Evolutionary conservation across 768 basidiomycete genomes (phyloP).

Genomic region (Leucocoprinus sp.): DNA sequence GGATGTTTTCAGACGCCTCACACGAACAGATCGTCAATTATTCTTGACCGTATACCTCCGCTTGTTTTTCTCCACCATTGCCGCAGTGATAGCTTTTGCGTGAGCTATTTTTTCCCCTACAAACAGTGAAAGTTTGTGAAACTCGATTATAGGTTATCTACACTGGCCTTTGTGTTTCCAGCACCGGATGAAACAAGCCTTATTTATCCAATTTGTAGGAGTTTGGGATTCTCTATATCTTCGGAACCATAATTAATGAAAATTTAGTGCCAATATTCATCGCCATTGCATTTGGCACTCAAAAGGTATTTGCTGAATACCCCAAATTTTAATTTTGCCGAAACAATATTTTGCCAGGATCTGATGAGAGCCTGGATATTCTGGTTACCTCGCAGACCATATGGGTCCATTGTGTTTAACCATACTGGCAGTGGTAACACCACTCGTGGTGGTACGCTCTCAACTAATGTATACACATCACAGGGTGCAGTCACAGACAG

Average conservation of each 20-base stretch:
- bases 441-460: too few relatives aligned
- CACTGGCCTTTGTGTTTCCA: not conserved
- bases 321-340: not conserved
- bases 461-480: not conserved
- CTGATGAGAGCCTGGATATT: conserved; percentile 6
- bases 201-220: conserved; percentile 4
- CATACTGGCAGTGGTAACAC: not conserved
- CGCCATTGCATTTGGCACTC: conserved; percentile 8
- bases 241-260: not conserved
- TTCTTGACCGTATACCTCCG: conserved; percentile 5
- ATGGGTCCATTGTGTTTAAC: not conserved
- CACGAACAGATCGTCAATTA: not conserved
- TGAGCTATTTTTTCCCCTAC: not conserved
- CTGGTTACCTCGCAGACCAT: conserved; percentile 2
- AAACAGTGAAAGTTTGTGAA: not conserved
- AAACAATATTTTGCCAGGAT: not conserved
- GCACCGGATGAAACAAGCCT: not conserved
- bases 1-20: not conserved
- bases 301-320: conserved; percentile 1
- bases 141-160: not conserved
- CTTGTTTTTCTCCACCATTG: conserved; percentile 2
- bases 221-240: not conserved
- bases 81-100: conserved; percentile 1
- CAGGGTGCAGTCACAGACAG: not conserved
- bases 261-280: conserved; percentile 10